Conservation (phyloP, 345 rosid genomes). For the Rhodamnia rubescens region DNA sequence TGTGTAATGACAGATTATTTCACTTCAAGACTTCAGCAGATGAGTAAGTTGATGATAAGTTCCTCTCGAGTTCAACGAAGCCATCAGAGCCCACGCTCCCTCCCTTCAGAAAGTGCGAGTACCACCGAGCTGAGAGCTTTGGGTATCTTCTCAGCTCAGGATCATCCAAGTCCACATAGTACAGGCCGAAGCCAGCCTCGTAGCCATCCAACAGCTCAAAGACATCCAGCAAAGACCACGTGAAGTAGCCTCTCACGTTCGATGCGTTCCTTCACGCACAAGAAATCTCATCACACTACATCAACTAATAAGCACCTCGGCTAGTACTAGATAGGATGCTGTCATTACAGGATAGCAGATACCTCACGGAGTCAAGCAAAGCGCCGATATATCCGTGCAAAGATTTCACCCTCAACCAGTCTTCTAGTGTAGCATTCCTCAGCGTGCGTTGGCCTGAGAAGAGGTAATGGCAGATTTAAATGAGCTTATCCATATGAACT, state of each 20-base stretch:
- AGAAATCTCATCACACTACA: neutral
- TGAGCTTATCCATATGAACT: neutral
- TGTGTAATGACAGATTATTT: neutral
- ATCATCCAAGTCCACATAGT: constrained; percentile 31
- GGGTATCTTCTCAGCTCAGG: constrained; percentile 28
- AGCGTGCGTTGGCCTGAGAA: constrained; percentile 31
- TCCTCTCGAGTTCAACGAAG: neutral
- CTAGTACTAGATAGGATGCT: neutral
- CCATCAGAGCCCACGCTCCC: neutral
- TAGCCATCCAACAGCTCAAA: constrained; percentile 30
- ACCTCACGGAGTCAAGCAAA: constrained; percentile 42
- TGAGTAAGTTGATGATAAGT: neutral
- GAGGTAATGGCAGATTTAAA: neutral
- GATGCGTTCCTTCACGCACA: constrained; percentile 31
- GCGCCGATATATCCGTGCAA: constrained; percentile 32
- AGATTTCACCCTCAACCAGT: constrained; percentile 27
- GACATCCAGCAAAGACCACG: constrained; percentile 38
- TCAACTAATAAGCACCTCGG: neutral
- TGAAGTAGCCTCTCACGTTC: constrained; percentile 32
- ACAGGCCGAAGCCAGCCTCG: constrained; percentile 24
- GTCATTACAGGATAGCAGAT: neutral
- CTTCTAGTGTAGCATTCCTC: constrained; percentile 27
- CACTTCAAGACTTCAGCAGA: neutral
- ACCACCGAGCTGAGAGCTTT: constrained; percentile 46
- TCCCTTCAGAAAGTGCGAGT: constrained; percentile 30